These are phyloP conservation scores for Eutypella sp. DNA, from an alignment of 2,329 filamentous ascomycete species.

Conservation along the genomic window DNA sequence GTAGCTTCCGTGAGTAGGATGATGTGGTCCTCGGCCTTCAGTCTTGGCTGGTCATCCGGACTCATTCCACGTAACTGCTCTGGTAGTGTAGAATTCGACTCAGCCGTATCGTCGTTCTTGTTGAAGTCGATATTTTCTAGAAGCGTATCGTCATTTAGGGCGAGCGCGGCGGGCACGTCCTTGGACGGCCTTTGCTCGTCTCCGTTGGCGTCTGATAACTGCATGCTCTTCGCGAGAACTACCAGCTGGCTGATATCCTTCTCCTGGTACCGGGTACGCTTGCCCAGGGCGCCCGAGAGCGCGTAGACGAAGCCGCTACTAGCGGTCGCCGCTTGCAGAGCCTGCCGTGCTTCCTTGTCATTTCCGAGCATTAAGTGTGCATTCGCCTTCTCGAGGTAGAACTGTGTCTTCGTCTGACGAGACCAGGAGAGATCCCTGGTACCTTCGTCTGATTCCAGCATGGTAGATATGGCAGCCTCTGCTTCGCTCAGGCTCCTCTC, in stretches of 20 bases:
- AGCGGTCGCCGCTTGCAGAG: constrained; percentile 62
- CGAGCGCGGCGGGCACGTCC: constrained; percentile 60
- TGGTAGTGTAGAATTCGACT: constrained; percentile 45
- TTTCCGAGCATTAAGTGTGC: constrained; percentile 80
- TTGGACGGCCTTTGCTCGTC: constrained; percentile 3
- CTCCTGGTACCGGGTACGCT: constrained; percentile 75
- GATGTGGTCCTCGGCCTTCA: constrained; percentile 81
- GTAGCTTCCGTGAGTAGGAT: constrained; percentile 84
- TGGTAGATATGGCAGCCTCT: constrained; percentile 21
- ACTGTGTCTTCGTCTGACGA: constrained; percentile 56
- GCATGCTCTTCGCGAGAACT: constrained; percentile 75
- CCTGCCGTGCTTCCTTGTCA: constrained; percentile 67
- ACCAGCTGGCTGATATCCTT: constrained; percentile 83
- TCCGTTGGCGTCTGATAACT: constrained; percentile 20
- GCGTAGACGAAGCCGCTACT: constrained; percentile 73
- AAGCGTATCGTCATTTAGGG: constrained; percentile 88
- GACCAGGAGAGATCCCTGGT: constrained; percentile 31
- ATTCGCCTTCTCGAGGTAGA: constrained; percentile 76
- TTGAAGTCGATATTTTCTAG: constrained; percentile 82
- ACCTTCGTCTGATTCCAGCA: constrained; percentile 12
- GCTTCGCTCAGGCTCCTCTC: constrained; percentile 38
- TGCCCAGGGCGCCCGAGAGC: constrained; percentile 81
- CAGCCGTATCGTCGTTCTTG: constrained; percentile 38
- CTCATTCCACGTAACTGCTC: constrained; percentile 58
- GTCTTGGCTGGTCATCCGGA: constrained; percentile 74